Base-by-base conservation (phyloP, 73 alveolate species). In the Paramecium caudatum region DNA sequence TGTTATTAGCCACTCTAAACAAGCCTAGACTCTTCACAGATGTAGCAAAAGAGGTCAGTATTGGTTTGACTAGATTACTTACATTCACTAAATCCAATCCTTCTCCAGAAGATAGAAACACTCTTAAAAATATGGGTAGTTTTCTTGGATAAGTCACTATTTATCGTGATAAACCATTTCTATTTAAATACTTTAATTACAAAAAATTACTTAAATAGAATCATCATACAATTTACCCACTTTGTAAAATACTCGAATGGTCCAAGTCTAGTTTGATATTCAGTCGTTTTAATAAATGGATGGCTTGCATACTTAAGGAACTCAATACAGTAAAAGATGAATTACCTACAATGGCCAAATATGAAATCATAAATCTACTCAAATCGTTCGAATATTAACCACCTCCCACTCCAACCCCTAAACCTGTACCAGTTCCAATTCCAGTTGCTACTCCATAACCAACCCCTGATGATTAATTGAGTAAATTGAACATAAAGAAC, bases 101-200 rank as follows among this genome's bases (percentile, higher is more conserved):
- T 1, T 32, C 87, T 17, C 45, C 88, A 0, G 88, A 86, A 36
- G 98, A 95, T 43, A 91, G 92, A 91, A 78, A 61, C 5, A 55
- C 74, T 63, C 82, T 97, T 10, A 91, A 82, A 82, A 95, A 90
- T 82, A 91, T 98, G 61, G 98, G 99, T 4, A 36, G 88, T 36
- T 97, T 95, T 93, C 55, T 98, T 1, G 99, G 99, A 7, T 82
- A 90, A 23, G 61, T 96, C 43, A 98, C 99, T 17, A 88, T 98
- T 27, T 94, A 91, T 3, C 82, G 95, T 63, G 95, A 95, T 65
- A 94, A 94, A 90, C 99, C 99, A 25, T 88, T 98, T 68, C 87
- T 96, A 47, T 94, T 94, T 23, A 95, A 94, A 86, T 97, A 96
- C 55, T 68, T 98, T 33, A 99, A 98, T 90, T 91, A 97, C 47